Evolutionary conservation across 2,329 filamentous ascomycete genomes (phyloP).

Genomic region (Ilyonectria mors-panacis): DNA sequence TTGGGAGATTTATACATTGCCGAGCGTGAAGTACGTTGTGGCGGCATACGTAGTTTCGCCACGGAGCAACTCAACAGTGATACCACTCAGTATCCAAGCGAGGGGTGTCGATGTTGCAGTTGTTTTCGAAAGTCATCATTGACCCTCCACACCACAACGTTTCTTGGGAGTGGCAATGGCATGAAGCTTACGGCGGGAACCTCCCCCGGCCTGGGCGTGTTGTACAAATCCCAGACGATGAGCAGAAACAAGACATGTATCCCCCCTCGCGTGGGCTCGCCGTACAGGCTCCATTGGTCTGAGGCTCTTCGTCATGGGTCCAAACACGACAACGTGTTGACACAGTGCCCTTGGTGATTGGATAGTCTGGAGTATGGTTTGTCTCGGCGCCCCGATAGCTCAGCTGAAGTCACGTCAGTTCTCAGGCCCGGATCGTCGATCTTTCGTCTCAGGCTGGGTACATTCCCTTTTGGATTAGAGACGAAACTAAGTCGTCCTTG

Average conservation of each 20-base stretch:
- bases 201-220: background rate
- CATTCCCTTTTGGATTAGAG: conserved; percentile 21
- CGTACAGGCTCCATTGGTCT: conserved; percentile 5
- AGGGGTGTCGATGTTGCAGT: conserved; percentile 4
- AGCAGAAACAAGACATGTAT: conserved; percentile 8
- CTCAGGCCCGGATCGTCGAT: conserved; percentile 27
- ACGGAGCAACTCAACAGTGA: background rate
- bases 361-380: conserved; percentile 6
- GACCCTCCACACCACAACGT: conserved; percentile 8
- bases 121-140: background rate
- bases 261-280: conserved; percentile 15
- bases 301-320: conserved; percentile 19
- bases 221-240: conserved; percentile 10
- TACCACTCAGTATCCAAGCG: conserved; percentile 3
- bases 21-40: background rate
- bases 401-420: conserved; percentile 31
- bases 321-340: conserved; percentile 17
- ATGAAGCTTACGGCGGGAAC: conserved; percentile 4
- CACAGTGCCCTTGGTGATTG: conserved; percentile 22
- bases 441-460: conserved; percentile 34
- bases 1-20: conserved; percentile 23
- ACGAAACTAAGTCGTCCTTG: conserved; percentile 21
- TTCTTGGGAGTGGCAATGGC: conserved; percentile 15
- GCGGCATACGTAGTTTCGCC: background rate
- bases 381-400: conserved; percentile 24